Evolutionary conservation across 2,329 filamentous ascomycete species (phyloP), one percentile per base, ranked within the genome.

Genomic region (Cladophialophora carrionii): DNA sequence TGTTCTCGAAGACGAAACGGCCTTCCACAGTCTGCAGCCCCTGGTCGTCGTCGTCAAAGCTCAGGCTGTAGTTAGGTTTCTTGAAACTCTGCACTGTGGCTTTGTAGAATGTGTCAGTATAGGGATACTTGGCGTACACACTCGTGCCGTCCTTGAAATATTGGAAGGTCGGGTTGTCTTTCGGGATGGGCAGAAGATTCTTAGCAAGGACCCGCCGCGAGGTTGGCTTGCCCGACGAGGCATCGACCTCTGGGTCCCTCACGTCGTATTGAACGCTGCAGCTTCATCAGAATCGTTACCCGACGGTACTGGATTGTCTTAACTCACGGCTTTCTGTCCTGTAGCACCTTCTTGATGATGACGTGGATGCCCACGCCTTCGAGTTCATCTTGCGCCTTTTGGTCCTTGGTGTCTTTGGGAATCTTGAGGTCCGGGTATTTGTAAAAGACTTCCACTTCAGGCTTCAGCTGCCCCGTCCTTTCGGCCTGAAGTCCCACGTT

Each of bases 21-120:
- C 89, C 81, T 71, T 90, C 89, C 26, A 94, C 90, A 69, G 90
- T 85, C 29, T 54, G 57, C 77, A 91, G 90, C 74, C 90, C 85
- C 68, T 87, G 91, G 71, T 87, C 88, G 68, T 84, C 89, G 74
- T 91, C 89, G 14, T 94, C 91, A 72, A 94, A 94, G 68, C 90
- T 87, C 69, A 94, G 80, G 63, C 78, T 75, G 67, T 80, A 82
- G 60, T 76, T 75, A 53, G 81, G 79, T 68, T 81, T 83, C 72
- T 79, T 88, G 81, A 81, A 85, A 32, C 65, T 88, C 41, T 88
- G 88, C 78, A 91, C 89, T 71, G 92, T 90, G 1, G 91, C 91
- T 74, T 90, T 88, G 76, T 95, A 95, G 72, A 95, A 94, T 0
- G 90, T 93, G 0, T 91, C 93, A 0, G 91, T 94, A 71, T 92